Evolutionary conservation across 495 filamentous ascomycete species (phyloP), one percentile per base, ranked within the genome.

Genomic region (Neurospora sp.): DNA sequence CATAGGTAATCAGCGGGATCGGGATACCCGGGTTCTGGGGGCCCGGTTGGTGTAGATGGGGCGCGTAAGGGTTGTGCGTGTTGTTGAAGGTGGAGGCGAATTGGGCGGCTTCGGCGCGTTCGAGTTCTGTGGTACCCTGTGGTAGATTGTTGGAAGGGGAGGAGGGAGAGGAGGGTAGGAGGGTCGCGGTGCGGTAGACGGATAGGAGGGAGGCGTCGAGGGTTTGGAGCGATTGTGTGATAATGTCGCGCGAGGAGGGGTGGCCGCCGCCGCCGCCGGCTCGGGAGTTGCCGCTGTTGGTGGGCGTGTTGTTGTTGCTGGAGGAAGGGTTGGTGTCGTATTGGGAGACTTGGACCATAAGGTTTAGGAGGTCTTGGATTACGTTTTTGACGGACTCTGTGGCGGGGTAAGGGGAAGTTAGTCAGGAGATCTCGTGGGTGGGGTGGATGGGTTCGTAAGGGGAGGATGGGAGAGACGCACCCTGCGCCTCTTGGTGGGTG

Each of bases 1-100:
- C 93, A 84, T 99, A 99, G 74, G 92, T 87, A 78, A 98, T 92
- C 13, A 99, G 90, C 76, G 97, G 94, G n/a, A 91, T 90, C 3
- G 96, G 95, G 36, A 98, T 87, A 8, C 81, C 77, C 5, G 81
- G 79, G 3, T 66, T 66, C 4, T 66, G 54, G 1, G 54, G 54
- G 6, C 54, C 54, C 54, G 54, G 54, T 17, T 66, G 54, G 54
- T 66, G 54, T 8, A 66, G 0, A 36, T 66, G 54, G 28, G 54
- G 54, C 0, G 28, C 28, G 54, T 34, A 66, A 0, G 54, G 54
- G 54, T 66, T 36, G 15, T 34, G 54, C 54, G 54, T 66, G 24
- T 17, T 28, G 54, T 28, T 15, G 54, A 66, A 66, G 54, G 54
- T 66, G 28, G 54, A 66, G 28, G 54, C 54, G 54, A 62, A 34